Conservation (phyloP, 768 basidiomycete species). For the Lentinula guzmanii region DNA sequence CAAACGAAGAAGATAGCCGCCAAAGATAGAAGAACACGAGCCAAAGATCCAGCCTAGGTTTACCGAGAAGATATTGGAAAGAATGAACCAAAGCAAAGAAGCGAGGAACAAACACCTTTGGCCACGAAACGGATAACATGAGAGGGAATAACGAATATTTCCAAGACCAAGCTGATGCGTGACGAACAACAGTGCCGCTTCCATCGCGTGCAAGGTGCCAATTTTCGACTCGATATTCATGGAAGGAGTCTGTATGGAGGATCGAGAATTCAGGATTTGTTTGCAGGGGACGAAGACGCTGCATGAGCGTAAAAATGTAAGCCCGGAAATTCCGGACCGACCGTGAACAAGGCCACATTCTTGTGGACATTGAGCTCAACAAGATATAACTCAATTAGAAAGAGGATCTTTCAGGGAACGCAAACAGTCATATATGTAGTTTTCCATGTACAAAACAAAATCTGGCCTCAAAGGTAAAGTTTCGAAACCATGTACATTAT, state of each 20-base stretch:
- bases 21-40: conserved; percentile 14
- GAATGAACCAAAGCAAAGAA: not conserved
- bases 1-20: conserved; percentile 21
- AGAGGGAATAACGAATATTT: conserved; percentile 27
- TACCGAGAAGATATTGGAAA: not conserved
- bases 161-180: conserved; percentile 27
- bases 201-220: conserved; percentile 39
- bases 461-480: not conserved
- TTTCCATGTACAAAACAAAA: not conserved
- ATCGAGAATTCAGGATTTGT: conserved; percentile 49
- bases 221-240: conserved; percentile 59
- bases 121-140: conserved; percentile 26
- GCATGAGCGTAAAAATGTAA: not conserved
- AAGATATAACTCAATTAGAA: no score
- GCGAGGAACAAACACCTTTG: conserved; percentile 15
- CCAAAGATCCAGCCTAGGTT: not conserved
- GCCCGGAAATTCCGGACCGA: not conserved
- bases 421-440: not conserved
- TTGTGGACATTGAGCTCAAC: no score
- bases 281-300: conserved; percentile 22
- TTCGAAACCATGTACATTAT: no score
- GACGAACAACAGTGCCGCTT: conserved; percentile 23
- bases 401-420: not conserved
- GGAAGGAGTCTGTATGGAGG: conserved; percentile 36
- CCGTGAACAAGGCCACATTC: no score